Conservation (phyloP, 1,139 yeast species). For the Meyerozyma carpophila region DNA sequence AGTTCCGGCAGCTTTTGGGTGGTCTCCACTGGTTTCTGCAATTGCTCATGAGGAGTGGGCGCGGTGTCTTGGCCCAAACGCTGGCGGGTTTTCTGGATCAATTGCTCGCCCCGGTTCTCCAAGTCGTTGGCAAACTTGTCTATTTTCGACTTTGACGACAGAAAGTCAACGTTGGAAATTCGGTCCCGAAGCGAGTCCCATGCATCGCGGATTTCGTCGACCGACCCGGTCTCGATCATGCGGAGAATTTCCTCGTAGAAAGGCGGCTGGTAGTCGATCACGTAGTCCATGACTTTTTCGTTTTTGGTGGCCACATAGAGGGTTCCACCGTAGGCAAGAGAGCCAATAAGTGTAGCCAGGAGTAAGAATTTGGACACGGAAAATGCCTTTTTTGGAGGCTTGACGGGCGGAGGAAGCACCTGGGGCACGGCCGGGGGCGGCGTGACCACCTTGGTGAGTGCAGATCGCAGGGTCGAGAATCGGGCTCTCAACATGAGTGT, state of each 20-base stretch:
- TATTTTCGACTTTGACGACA: constrained; percentile 29
- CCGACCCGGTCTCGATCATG: constrained; percentile 33
- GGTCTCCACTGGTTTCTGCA: constrained; percentile 40
- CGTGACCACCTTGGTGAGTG: background rate
- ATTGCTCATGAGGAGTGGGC: constrained; percentile 40
- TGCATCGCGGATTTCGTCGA: constrained; percentile 26
- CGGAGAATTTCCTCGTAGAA: constrained; percentile 39
- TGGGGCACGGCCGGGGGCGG: background rate
- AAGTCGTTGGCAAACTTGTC: constrained; percentile 30
- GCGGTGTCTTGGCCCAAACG: constrained; percentile 20
- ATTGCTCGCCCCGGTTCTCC: constrained; percentile 30
- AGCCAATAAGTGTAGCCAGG: constrained; percentile 24
- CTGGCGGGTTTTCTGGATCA: constrained; percentile 33
- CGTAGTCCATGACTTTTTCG: constrained; percentile 42
- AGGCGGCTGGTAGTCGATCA: constrained; percentile 42
- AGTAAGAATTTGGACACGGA: constrained; percentile 30
- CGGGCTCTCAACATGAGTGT: background rate
- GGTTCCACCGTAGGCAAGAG: constrained; percentile 34
- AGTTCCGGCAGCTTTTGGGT: constrained; percentile 26
- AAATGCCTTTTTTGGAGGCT: constrained; percentile 21
- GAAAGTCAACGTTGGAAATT: constrained; percentile 15
- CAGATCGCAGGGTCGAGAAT: background rate
- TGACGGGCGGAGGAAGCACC: background rate
- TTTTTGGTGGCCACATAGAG: constrained; percentile 41
- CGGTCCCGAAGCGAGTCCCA: constrained; percentile 17